phyloP scores from a whole-genome alignment of 176 grass and related monocot genomes.

The Eragrostis curvula region DNA sequence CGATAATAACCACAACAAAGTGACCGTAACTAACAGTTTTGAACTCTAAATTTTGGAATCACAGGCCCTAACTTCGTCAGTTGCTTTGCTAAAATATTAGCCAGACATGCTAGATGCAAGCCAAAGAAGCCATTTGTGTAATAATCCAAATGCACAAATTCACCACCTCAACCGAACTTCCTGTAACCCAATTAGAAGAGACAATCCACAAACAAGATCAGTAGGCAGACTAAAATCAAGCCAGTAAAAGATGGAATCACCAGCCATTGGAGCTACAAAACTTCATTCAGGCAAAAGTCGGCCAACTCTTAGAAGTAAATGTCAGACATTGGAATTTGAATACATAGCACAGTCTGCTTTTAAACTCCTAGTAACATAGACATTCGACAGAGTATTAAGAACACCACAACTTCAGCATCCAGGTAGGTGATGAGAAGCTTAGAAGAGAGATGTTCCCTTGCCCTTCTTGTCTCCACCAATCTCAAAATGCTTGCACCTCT shows the following conservation, averaged over 20 bases:
- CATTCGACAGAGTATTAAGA: slow-evolving; percentile 19
- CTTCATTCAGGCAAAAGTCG: slow-evolving; percentile 16
- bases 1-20: too few relatives aligned
- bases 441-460: slow-evolving; percentile 97
- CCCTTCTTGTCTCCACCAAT: slow-evolving; percentile 98
- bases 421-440: slow-evolving; percentile 39
- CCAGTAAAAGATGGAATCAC: not conserved
- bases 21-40: too few relatives aligned
- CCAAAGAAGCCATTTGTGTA: not conserved
- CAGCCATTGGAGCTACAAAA: slow-evolving; percentile 27
- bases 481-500: slow-evolving; percentile 99
- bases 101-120: not conserved
- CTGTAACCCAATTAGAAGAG: not conserved
- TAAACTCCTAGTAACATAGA: slow-evolving; percentile 41
- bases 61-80: too few relatives aligned
- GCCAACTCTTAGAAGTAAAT: slow-evolving; percentile 6
- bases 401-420: slow-evolving; percentile 11
- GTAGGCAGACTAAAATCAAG: not conserved
- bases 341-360: slow-evolving; percentile 36
- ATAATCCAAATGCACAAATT: not conserved
- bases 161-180: not conserved
- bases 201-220: not conserved
- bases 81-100: too few relatives aligned
- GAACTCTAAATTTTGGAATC: too few relatives aligned
- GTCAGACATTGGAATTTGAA: slow-evolving; percentile 17